phyloP scores from a whole-genome alignment of 2,329 filamentous ascomycete species.

The Sphaceloma murrayae region DNA sequence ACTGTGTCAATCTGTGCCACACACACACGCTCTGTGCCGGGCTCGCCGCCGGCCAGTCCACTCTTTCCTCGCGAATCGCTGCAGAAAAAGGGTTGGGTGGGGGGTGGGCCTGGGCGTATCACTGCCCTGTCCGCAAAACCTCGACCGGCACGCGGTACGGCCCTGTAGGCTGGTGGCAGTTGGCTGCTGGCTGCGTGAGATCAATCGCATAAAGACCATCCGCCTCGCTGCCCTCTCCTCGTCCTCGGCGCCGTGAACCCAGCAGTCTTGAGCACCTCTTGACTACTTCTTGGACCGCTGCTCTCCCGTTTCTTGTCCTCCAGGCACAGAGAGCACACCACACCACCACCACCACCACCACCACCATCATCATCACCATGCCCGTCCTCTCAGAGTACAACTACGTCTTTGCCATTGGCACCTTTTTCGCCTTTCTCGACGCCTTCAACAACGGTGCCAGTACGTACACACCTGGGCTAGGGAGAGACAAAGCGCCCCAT shows the following conservation, averaged over 20 bases:
- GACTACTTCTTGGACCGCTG: slow-evolving; percentile 6
- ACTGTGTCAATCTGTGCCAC: slow-evolving; percentile 1
- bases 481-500: not conserved
- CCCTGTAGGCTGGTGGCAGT: slow-evolving; percentile 1
- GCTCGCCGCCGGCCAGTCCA: slow-evolving; percentile 4
- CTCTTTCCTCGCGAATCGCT: slow-evolving; percentile 4
- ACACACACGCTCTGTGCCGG: not conserved
- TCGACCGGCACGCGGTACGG: slow-evolving; percentile 7
- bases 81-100: not conserved
- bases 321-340: not conserved
- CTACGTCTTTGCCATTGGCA: slow-evolving; percentile 55
- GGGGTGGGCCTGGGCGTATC: slow-evolving; percentile 11
- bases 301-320: not conserved
- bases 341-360: too few species aligned
- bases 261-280: slow-evolving; percentile 8
- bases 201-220: slow-evolving; percentile 10
- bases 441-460: slow-evolving; percentile 55
- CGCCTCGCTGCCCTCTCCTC: not conserved
- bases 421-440: slow-evolving; percentile 56
- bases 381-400: slow-evolving; percentile 44
- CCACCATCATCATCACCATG: slow-evolving; percentile 4
- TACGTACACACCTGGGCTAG: slow-evolving; percentile 10
- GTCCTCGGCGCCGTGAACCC: slow-evolving; percentile 6
- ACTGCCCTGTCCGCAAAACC: slow-evolving; percentile 6
- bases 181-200: too few species aligned